These are phyloP conservation scores for Isabelozyma pseudorhagii DNA, from an alignment of 805 yeast genomes.

Conservation along the genomic window DNA sequence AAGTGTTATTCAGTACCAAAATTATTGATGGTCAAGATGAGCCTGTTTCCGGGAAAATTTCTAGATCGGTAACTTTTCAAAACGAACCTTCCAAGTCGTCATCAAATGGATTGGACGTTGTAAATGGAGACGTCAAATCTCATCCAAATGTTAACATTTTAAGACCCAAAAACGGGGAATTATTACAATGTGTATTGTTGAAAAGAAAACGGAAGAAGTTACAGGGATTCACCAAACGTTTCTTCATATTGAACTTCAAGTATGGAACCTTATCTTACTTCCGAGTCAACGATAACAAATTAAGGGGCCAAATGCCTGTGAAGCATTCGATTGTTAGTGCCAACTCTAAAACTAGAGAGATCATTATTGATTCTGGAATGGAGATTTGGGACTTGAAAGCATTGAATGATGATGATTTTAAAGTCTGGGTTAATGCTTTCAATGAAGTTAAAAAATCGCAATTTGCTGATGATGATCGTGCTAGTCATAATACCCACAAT, in stretches of 20 bases:
- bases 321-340: slow-evolving; percentile 81
- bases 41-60: background rate
- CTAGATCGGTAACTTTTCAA: background rate
- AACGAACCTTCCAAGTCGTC: background rate
- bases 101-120: background rate
- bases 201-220: slow-evolving; percentile 78
- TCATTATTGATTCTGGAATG: slow-evolving; percentile 89
- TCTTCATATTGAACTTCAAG: slow-evolving; percentile 77
- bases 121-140: background rate
- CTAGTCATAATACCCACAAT: slow-evolving; percentile 4
- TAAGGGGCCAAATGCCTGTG: slow-evolving; percentile 91
- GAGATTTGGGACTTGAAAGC: slow-evolving; percentile 91
- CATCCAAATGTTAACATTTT: slow-evolving; percentile 11
- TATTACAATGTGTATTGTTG: slow-evolving; percentile 71
- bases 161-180: slow-evolving; percentile 60
- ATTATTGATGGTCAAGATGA: slow-evolving; percentile 4
- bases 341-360: slow-evolving; percentile 59
- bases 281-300: slow-evolving; percentile 64
- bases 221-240: slow-evolving; percentile 85
- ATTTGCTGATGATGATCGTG: slow-evolving; percentile 4
- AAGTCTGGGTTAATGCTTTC: slow-evolving; percentile 79
- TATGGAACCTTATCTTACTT: slow-evolving; percentile 84
- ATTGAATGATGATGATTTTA: slow-evolving; percentile 59
- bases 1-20: slow-evolving; percentile 59
- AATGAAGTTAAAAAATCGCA: slow-evolving; percentile 44